phyloP scores from a whole-genome alignment of 306 rosid genomes.

The Trichosanthes truncata region DNA sequence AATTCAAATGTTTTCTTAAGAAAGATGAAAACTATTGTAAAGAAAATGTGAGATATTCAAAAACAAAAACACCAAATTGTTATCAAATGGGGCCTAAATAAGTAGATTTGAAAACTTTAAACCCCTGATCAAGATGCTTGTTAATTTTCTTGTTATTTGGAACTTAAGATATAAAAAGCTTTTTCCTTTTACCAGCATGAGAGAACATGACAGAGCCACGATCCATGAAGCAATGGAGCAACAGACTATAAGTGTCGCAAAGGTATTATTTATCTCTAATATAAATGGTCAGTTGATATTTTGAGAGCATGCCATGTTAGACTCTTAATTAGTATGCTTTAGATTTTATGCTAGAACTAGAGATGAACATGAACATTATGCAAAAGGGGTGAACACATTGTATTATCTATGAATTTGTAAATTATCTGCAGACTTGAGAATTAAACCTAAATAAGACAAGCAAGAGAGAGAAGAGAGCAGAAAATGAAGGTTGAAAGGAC shows the following conservation, averaged over 20 bases:
- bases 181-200: constrained; percentile 46
- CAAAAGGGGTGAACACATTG: not conserved
- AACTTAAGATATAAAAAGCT: not conserved
- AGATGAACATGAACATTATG: not conserved
- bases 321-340: not conserved
- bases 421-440: not conserved
- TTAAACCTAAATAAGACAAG: not conserved
- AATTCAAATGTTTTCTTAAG: no score
- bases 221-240: constrained; percentile 99
- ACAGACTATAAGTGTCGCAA: constrained; percentile 98
- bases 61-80: no score
- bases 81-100: not conserved
- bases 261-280: constrained; percentile 37
- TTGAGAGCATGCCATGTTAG: not conserved
- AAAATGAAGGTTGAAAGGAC: not conserved
- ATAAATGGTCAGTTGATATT: not conserved
- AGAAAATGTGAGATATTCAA: no score
- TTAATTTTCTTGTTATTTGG: not conserved
- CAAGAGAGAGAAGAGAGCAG: not conserved
- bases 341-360: not conserved
- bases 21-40: no score
- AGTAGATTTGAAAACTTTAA: not conserved
- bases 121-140: not conserved
- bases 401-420: not conserved
- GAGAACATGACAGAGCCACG: constrained; percentile 96